Evolutionary conservation across 2,329 filamentous ascomycete genomes (phyloP).

Genomic region (Epichloe baconii): DNA sequence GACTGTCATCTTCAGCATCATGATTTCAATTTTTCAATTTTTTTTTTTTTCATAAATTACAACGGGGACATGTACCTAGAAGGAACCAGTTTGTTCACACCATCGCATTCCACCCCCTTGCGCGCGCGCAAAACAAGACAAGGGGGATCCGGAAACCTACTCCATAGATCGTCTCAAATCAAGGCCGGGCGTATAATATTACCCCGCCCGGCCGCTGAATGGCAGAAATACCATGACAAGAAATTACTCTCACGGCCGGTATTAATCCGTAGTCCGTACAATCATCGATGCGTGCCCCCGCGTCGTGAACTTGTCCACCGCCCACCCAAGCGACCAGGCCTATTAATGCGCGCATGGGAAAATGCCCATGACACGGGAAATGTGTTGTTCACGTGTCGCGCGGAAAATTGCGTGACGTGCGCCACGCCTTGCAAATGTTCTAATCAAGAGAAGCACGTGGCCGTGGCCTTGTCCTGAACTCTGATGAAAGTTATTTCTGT

Average conservation of each 20-base stretch:
- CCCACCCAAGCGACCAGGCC: too few species aligned
- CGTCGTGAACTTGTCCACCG: too few species aligned
- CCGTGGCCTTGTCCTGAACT: too few species aligned
- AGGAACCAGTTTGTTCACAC: too few species aligned
- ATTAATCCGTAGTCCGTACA: too few species aligned
- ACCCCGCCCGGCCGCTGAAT: conserved; percentile 2
- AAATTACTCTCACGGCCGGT: background rate
- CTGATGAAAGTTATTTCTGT: too few species aligned
- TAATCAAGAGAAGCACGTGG: too few species aligned
- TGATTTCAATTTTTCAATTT: background rate
- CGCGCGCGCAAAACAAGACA: background rate
- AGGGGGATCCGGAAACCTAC: background rate
- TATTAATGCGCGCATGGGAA: too few species aligned
- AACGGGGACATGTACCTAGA: too few species aligned
- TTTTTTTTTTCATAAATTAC: background rate
- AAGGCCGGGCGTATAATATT: background rate
- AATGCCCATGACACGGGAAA: background rate
- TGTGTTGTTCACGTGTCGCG: background rate
- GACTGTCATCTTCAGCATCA: background rate
- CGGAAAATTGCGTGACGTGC: background rate
- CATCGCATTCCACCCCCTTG: background rate
- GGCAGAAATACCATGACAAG: conserved; percentile 7
- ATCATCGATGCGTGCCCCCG: too few species aligned
- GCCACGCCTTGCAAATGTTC: background rate
- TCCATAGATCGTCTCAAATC: background rate